phyloP scores from a whole-genome alignment of 2,329 filamentous ascomycete species.

The Monilinia laxa region DNA sequence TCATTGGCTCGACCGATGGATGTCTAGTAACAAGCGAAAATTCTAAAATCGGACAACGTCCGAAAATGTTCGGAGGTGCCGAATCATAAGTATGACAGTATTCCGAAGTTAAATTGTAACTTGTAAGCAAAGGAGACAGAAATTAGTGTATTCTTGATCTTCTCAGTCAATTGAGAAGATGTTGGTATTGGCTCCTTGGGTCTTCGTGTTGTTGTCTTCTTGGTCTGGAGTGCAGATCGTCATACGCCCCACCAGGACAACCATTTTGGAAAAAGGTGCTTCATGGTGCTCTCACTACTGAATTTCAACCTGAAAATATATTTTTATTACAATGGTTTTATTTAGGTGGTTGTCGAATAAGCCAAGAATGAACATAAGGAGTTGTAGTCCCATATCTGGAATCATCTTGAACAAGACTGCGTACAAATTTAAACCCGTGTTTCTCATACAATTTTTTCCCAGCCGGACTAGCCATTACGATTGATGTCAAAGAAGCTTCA shows the following conservation, averaged over 20 bases:
- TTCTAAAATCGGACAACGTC: neutral
- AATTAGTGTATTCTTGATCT: no score
- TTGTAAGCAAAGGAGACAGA: no score
- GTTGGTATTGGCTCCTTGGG: no score
- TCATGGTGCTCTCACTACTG: no score
- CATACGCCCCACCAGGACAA: no score
- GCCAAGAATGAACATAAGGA: conserved; percentile 1
- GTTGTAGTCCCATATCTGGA: neutral
- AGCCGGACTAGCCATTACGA: conserved; percentile 2
- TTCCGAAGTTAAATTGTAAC: neutral
- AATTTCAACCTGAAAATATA: no score
- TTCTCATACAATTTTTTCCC: neutral
- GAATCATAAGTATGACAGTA: neutral
- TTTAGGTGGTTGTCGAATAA: neutral
- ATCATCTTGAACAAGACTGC: conserved; percentile 6
- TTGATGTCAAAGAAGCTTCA: neutral
- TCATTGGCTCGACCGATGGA: no score
- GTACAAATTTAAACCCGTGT: neutral
- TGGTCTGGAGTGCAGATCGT: no score
- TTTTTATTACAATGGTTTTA: neutral
- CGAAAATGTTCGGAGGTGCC: conserved; percentile 1
- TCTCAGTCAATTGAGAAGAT: no score
- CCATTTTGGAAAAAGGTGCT: no score
- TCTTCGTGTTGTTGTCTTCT: no score
- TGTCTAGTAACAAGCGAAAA: no score